phyloP scores from a whole-genome alignment of 495 filamentous ascomycete genomes.

The Pyronema domesticum region DNA sequence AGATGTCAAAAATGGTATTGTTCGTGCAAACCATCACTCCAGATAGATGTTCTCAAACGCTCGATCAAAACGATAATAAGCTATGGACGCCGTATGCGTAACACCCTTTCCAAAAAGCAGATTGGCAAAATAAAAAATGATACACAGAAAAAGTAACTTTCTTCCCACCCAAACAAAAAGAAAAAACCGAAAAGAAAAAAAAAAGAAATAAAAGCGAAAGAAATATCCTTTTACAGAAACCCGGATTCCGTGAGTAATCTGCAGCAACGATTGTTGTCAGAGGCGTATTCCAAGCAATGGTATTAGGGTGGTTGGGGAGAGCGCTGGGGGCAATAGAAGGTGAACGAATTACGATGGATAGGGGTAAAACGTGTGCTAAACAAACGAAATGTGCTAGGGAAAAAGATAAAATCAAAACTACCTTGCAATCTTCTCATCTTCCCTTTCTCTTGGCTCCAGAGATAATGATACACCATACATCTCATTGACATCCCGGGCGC shows the following conservation, averaged over 20 bases:
- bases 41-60: too few relatives aligned
- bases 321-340: background rate
- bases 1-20: too few relatives aligned
- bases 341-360: background rate
- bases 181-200: too few relatives aligned
- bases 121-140: too few relatives aligned
- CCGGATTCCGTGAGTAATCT: conserved; percentile 6
- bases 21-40: too few relatives aligned
- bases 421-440: conserved; percentile 88
- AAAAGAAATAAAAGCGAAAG: too few relatives aligned
- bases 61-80: too few relatives aligned
- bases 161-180: too few relatives aligned
- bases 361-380: background rate
- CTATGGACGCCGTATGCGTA: too few relatives aligned
- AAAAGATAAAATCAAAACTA: conserved; percentile 25
- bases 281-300: background rate
- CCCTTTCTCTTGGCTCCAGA: conserved; percentile 84
- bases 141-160: too few relatives aligned
- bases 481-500: conserved; percentile 87
- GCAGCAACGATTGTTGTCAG: background rate
- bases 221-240: background rate
- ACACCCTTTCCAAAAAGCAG: too few relatives aligned
- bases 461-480: conserved; percentile 93
- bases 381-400: background rate
- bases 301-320: background rate